A percentile compares a stretch with the other conserved stretches of the same genome.
These are phyloP conservation scores for Diplotaxis tenuifolia DNA, from an alignment of 345 rosid genomes.

Conservation along the genomic window DNA sequence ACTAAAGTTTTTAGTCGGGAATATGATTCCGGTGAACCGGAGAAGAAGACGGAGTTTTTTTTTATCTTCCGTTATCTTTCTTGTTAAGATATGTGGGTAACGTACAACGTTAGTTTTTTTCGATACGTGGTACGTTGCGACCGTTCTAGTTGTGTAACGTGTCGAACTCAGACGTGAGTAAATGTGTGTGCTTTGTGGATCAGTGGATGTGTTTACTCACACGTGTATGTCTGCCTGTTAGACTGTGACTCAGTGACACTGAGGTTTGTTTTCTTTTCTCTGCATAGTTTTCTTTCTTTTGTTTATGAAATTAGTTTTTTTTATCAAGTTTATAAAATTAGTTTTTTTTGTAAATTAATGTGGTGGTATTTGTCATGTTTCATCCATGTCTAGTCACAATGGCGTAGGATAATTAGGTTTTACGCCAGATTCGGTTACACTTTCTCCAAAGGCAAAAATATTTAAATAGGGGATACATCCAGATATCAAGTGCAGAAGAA, in stretches of 20 bases:
- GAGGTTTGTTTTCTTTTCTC: not conserved
- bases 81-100: slow-evolving; percentile 28
- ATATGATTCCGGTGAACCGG: not conserved
- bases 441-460: not conserved
- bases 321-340: too few species aligned
- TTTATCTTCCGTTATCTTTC: slow-evolving; percentile 19
- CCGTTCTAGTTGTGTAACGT: slow-evolving; percentile 33
- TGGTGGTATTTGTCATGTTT: not conserved
- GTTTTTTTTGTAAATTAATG: not conserved
- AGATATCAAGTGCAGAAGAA: not conserved
- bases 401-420: not conserved
- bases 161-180: not conserved
- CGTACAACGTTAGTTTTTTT: slow-evolving; percentile 27
- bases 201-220: slow-evolving; percentile 18
- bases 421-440: not conserved
- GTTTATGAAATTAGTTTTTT: not conserved
- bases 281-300: not conserved
- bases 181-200: not conserved
- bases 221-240: slow-evolving; percentile 14
- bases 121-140: slow-evolving; percentile 37
- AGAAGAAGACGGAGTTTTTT: slow-evolving; percentile 3
- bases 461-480: not conserved
- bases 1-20: not conserved
- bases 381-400: slow-evolving; percentile 7
- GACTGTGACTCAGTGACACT: not conserved